Conservation (phyloP, 208 protist species). For the Crithidia sp. region DNA sequence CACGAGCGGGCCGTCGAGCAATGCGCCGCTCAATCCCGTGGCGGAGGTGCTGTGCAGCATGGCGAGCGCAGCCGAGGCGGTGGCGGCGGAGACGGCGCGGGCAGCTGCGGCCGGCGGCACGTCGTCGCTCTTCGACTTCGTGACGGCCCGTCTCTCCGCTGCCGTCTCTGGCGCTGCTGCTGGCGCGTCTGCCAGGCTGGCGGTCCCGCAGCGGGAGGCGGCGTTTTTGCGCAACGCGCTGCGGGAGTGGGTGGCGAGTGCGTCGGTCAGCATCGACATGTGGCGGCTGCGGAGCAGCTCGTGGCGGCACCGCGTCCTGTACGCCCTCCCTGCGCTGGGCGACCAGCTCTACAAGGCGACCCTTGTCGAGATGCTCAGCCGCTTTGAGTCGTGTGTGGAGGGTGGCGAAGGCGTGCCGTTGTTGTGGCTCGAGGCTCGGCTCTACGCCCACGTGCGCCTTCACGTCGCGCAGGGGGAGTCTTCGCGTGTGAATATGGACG, state of each 20-base stretch:
- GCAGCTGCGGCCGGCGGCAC: not conserved
- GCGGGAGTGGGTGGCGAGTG: constrained; percentile 13
- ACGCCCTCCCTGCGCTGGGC: constrained; percentile 39
- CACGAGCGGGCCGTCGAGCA: not conserved
- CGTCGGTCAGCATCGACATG: constrained; percentile 10
- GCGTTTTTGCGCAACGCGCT: constrained; percentile 23
- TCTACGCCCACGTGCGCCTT: constrained; percentile 38
- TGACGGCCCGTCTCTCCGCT: constrained; percentile 28
- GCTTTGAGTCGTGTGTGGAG: constrained; percentile 27
- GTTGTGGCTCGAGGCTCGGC: constrained; percentile 46
- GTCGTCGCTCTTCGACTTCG: constrained; percentile 34
- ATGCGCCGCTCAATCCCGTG: constrained; percentile 1
- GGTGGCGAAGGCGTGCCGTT: constrained; percentile 21
- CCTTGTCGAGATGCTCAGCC: constrained; percentile 37
- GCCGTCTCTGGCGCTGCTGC: not conserved
- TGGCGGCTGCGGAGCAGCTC: constrained; percentile 32
- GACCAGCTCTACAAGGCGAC: constrained; percentile 37
- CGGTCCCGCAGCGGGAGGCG: constrained; percentile 37
- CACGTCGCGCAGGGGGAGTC: constrained; percentile 27
- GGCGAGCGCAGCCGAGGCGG: constrained; percentile 39
- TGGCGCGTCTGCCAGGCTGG: constrained; percentile 12
- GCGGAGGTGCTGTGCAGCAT: constrained; percentile 32
- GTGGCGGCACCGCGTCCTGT: constrained; percentile 50
- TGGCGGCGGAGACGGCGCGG: not conserved
- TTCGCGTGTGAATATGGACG: constrained; percentile 42